These are phyloP conservation scores for Ilyonectria robusta DNA, from an alignment of 2,329 filamentous ascomycete genomes.

Conservation along the genomic window DNA sequence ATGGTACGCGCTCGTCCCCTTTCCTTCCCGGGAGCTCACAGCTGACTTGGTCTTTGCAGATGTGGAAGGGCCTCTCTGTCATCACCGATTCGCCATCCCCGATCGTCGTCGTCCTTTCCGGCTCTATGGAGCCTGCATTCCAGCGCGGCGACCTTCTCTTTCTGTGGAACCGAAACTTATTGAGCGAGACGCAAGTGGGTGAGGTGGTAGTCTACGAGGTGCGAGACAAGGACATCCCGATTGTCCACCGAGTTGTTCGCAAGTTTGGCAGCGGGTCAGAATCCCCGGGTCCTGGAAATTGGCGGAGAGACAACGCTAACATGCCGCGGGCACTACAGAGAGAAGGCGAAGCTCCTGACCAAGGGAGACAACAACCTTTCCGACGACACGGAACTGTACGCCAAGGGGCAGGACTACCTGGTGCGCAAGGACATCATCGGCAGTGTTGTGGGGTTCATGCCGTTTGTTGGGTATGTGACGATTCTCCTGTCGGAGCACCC, in stretches of 20 bases:
- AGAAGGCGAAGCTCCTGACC: conserved; percentile 82
- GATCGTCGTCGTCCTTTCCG: conserved; percentile 87
- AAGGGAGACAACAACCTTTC: conserved; percentile 98
- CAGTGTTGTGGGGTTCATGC: conserved; percentile 91
- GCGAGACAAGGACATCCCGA: conserved; percentile 94
- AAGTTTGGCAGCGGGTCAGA: conserved; percentile 73
- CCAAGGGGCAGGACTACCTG: conserved; percentile 87
- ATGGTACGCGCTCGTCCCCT: conserved; percentile 71
- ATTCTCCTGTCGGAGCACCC: conserved; percentile 96
- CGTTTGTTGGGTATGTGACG: conserved; percentile 96
- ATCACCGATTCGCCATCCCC: conserved; percentile 81
- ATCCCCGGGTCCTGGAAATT: too few relatives aligned
- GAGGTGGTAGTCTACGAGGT: conserved; percentile 82
- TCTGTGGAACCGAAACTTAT: conserved; percentile 79
- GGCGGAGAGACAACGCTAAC: conserved; percentile 19
- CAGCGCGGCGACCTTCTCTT: conserved; percentile 83
- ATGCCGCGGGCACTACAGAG: conserved; percentile 51
- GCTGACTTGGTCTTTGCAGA: conserved; percentile 54
- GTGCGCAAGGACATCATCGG: conserved; percentile 92
- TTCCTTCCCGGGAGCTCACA: background rate
- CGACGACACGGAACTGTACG: conserved; percentile 92
- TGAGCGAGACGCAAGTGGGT: conserved; percentile 69
- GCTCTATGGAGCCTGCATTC: conserved; percentile 88
- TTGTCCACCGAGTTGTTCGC: conserved; percentile 93
- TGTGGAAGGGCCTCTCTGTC: conserved; percentile 92